phyloP scores from a whole-genome alignment of 768 basidiomycete genomes.

The Boletus sp. region DNA sequence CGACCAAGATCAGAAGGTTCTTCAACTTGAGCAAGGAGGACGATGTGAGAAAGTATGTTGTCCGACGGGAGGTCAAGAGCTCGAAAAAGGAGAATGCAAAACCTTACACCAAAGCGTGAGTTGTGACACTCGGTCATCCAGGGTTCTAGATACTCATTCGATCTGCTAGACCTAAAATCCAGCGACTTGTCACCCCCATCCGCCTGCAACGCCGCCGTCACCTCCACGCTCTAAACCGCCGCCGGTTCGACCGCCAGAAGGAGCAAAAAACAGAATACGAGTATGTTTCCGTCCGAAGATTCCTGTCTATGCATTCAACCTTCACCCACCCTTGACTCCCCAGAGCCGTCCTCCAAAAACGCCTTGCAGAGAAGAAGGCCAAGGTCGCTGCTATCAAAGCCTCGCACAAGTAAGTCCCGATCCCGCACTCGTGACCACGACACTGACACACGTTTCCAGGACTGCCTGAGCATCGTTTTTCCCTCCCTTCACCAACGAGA shows the following conservation, averaged over 20 bases:
- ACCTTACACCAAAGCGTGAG: conserved; percentile 95
- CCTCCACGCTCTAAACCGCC: conserved; percentile 82
- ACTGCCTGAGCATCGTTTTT: conserved; percentile 15
- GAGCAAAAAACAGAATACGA: conserved; percentile 96
- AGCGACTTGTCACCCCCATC: conserved; percentile 91
- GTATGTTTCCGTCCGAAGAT: conserved; percentile 36
- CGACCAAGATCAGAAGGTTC: conserved; percentile 95
- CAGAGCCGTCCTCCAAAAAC: conserved; percentile 78
- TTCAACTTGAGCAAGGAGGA: conserved; percentile 98
- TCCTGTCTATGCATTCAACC: neutral
- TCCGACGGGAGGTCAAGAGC: conserved; percentile 86
- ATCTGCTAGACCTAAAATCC: conserved; percentile 80
- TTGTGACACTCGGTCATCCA: conserved; percentile 15
- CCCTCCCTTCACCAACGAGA: conserved; percentile 2
- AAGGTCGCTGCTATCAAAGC: conserved; percentile 87
- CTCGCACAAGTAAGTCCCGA: conserved; percentile 58
- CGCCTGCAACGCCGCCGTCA: conserved; percentile 96
- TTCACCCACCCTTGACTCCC: neutral
- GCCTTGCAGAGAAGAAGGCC: conserved; percentile 89
- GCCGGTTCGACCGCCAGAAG: conserved; percentile 87
- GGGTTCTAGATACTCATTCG: neutral
- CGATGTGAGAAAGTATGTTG: conserved; percentile 97
- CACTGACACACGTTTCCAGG: conserved; percentile 6
- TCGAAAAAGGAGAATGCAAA: conserved; percentile 87
- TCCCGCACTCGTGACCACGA: neutral